Percentiles rank a stretch among this genome's conserved stretches.
These are phyloP conservation scores for Violaceomyces palustris DNA, from an alignment of 1,284 basidiomycete genomes.

Conservation along the genomic window DNA sequence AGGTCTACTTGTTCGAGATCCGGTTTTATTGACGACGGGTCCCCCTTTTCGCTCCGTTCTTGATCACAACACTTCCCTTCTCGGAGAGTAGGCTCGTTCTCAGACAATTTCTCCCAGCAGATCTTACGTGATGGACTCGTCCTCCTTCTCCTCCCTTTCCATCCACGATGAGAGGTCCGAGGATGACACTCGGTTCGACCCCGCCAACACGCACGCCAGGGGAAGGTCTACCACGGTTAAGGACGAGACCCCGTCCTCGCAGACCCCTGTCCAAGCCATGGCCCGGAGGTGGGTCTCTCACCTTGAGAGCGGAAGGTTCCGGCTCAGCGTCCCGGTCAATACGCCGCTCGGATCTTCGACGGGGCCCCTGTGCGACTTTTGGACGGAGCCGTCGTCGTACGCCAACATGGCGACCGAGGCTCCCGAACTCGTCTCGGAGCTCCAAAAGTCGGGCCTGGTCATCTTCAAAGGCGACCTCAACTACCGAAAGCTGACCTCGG, in stretches of 20 bases:
- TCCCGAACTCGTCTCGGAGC: slow-evolving; percentile 60
- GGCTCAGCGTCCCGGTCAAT: slow-evolving; percentile 66
- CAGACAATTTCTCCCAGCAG: slow-evolving; percentile 38
- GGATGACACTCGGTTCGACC: not conserved
- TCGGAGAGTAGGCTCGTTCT: no score
- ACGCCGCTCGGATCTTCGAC: slow-evolving; percentile 61
- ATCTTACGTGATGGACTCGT: slow-evolving; percentile 41
- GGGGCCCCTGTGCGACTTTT: slow-evolving; percentile 32
- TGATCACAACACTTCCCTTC: not conserved
- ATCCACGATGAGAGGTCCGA: slow-evolving; percentile 23
- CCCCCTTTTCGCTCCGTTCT: not conserved
- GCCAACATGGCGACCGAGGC: slow-evolving; percentile 54
- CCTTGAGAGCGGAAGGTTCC: slow-evolving; percentile 67
- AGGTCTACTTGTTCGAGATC: no score
- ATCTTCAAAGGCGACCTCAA: slow-evolving; percentile 90
- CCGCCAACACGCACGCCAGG: slow-evolving; percentile 19
- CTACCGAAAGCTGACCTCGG: slow-evolving; percentile 70
- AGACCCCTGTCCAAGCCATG: slow-evolving; percentile 59
- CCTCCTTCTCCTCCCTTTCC: slow-evolving; percentile 29
- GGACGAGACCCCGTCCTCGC: slow-evolving; percentile 24
- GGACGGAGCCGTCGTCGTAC: slow-evolving; percentile 40
- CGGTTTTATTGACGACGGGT: no score
- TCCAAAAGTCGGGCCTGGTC: slow-evolving; percentile 66
- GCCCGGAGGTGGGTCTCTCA: slow-evolving; percentile 70
- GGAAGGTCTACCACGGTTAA: slow-evolving; percentile 27